Conservation (phyloP, 768 basidiomycete genomes). For the Naematelia encephala region DNA sequence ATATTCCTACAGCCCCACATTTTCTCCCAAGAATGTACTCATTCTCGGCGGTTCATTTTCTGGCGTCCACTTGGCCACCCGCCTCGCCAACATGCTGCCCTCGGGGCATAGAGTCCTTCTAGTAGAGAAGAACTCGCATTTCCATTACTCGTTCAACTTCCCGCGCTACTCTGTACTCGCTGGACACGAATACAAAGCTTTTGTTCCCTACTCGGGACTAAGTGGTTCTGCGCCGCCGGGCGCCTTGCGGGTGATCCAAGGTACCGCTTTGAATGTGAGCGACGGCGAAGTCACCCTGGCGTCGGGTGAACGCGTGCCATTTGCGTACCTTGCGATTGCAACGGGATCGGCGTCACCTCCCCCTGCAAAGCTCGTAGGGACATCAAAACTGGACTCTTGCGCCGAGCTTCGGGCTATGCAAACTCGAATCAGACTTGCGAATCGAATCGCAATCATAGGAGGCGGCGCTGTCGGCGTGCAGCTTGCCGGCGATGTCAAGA, state of each 20-base stretch:
- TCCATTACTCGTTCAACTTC: constrained; percentile 2
- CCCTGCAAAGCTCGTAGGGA: background rate
- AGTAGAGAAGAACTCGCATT: constrained; percentile 1
- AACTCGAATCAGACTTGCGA: background rate
- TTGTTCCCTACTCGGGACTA: constrained; percentile 3
- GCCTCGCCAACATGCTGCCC: background rate
- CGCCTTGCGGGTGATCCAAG: constrained; percentile 1
- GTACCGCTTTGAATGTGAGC: background rate
- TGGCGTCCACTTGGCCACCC: background rate
- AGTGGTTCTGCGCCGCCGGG: background rate
- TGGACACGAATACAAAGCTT: constrained; percentile 4
- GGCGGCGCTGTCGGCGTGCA: constrained; percentile 8
- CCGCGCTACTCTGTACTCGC: constrained; percentile 5
- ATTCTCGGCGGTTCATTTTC: constrained; percentile 1
- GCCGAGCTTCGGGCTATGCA: background rate
- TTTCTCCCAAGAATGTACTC: background rate
- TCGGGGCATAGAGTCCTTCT: background rate
- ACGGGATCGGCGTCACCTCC: background rate
- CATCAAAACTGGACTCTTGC: background rate
- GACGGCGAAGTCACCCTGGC: background rate
- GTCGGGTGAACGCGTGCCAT: background rate
- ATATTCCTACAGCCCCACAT: background rate
- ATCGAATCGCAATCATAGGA: constrained; percentile 4
- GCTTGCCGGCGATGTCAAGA: constrained; percentile 2
- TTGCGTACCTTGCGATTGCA: constrained; percentile 5